A percentile compares a stretch with the other conserved stretches of the same genome.
phyloP scores from a whole-genome alignment of 371 early-diverging fungal species.

The Blyttiomyces sp. region DNA sequence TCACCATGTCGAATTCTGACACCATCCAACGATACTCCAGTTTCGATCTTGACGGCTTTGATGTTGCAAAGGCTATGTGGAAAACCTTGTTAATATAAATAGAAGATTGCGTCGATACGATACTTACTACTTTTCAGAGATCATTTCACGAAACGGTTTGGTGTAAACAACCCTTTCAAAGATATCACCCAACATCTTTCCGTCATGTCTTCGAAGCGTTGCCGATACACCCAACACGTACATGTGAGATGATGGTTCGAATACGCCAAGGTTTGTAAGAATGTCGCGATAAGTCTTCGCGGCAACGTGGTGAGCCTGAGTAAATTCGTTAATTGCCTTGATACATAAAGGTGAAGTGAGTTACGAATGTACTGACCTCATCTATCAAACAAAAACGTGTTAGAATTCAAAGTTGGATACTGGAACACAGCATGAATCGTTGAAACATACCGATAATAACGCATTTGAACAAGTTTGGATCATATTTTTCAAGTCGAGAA shows the following conservation, averaged over 20 bases:
- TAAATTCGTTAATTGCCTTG: background rate
- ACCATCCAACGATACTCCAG: constrained; percentile 52
- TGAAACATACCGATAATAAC: constrained; percentile 82
- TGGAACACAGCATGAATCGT: background rate
- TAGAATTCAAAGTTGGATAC: background rate
- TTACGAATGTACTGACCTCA: background rate
- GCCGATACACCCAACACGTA: constrained; percentile 93
- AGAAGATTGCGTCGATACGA: background rate
- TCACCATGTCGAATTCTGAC: constrained; percentile 58
- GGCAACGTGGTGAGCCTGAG: constrained; percentile 85
- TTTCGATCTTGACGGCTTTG: constrained; percentile 62
- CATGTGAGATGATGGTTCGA: constrained; percentile 44
- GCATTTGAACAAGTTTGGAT: constrained; percentile 76
- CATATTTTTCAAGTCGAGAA: constrained; percentile 57
- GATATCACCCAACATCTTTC: constrained; percentile 56
- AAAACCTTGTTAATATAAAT: background rate
- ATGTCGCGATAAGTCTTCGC: constrained; percentile 71
- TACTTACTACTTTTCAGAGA: constrained; percentile 67
- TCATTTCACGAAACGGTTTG: constrained; percentile 74
- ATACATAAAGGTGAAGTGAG: background rate
- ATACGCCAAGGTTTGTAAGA: constrained; percentile 64
- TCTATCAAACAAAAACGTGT: background rate
- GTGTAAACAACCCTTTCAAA: constrained; percentile 82
- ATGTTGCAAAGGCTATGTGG: constrained; percentile 62
- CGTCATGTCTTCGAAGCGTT: constrained; percentile 84